Conservation (phyloP, 2,329 filamentous ascomycete genomes). For the Alternaria rosae region DNA sequence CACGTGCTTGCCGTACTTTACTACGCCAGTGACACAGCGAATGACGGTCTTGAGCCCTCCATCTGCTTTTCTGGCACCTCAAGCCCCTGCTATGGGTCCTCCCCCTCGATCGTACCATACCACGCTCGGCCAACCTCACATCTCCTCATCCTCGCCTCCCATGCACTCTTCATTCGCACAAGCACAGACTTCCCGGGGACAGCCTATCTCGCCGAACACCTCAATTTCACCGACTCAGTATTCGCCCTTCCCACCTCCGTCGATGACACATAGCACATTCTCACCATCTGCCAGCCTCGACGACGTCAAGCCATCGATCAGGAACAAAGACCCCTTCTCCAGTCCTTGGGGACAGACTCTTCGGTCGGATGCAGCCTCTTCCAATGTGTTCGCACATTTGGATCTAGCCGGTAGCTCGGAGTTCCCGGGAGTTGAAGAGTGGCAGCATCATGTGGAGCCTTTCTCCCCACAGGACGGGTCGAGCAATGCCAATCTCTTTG, state of each 20-base stretch:
- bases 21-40: background rate
- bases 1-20: conserved; percentile 8
- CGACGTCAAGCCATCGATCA: background rate
- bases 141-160: conserved; percentile 2
- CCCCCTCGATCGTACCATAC: background rate
- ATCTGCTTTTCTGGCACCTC: background rate
- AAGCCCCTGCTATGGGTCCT: background rate
- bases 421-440: background rate
- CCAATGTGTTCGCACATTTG: background rate
- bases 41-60: conserved; percentile 1
- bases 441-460: background rate
- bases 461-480: background rate
- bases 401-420: background rate
- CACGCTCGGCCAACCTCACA: conserved; percentile 8
- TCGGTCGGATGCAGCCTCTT: background rate
- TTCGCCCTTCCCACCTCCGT: conserved; percentile 12
- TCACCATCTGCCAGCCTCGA: conserved; percentile 1
- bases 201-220: conserved; percentile 10
- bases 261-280: background rate
- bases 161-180: background rate
- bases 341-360: conserved; percentile 8
- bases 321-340: background rate
- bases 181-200: background rate
- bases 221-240: conserved; percentile 11
- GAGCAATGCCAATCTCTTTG: conserved; percentile 5